A percentile compares a stretch with the other conserved stretches of the same genome.
phyloP scores from a whole-genome alignment of 2,329 filamentous ascomycete genomes.

The Xylariaceae sp. region DNA sequence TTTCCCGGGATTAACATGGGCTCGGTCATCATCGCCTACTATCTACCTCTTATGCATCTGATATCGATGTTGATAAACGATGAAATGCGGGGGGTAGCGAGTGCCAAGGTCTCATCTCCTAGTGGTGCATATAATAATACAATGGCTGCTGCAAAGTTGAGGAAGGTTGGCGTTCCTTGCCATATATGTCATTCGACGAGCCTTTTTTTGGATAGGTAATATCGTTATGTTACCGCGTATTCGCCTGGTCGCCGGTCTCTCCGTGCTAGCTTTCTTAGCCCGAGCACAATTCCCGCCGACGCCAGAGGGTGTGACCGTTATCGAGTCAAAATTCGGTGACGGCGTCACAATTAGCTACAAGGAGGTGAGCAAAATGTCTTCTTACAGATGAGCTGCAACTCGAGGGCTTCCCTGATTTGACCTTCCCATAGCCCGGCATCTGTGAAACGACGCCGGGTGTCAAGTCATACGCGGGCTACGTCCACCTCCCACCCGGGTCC shows the following conservation, averaged over 20 bases:
- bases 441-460: conserved; percentile 57
- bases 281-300: conserved; percentile 35
- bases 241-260: conserved; percentile 12
- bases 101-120: conserved; percentile 7
- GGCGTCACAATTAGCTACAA: conserved; percentile 65
- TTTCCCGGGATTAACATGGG: not conserved
- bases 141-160: not conserved
- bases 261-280: conserved; percentile 17
- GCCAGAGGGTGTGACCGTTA: conserved; percentile 45
- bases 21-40: not conserved
- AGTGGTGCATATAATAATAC: conserved; percentile 7
- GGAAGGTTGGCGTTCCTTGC: not conserved
- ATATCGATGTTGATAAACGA: conserved; percentile 5
- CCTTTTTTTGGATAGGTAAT: not conserved
- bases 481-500: conserved; percentile 51
- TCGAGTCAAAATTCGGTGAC: conserved; percentile 59
- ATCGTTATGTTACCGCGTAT: conserved; percentile 13
- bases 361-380: conserved; percentile 35
- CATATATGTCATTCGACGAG: not conserved
- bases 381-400: not conserved
- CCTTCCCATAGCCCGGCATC: conserved; percentile 50
- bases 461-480: conserved; percentile 65
- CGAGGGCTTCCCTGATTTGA: not conserved
- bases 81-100: conserved; percentile 11
- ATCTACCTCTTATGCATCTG: conserved; percentile 5